Base-by-base conservation (phyloP, 306 rosid species). In the Coriaria nepalensis region DNA sequence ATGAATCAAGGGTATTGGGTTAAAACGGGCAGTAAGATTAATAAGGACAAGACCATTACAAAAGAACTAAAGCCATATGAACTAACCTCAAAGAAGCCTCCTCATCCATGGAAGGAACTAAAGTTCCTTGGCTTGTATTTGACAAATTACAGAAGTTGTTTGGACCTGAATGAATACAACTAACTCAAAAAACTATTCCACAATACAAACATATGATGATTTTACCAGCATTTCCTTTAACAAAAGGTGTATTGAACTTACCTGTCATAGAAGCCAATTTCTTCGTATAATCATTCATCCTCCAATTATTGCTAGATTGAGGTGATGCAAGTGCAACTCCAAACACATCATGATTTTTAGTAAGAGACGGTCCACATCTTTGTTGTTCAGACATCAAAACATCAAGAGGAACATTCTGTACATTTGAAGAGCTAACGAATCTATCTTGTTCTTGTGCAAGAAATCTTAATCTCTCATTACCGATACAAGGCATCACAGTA, bases 391-490 rank as follows among this genome's bases (percentile, higher is more conserved):
- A 48, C 29, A 57, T 43, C 45, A 72, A 66, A 52, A 69, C 43
- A 43, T 66, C 68, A 32, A 20, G 41, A 11, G 9, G 11, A 52
- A 54, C 38, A 49, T 69, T 68, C 40, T 64, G 73, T 37, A 55
- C 37, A 45, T 64, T 38, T 44, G 70, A 52, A 55, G 50, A 47
- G 51, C 47, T 62, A 54, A 38, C 20, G 33, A 49, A 50, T 68
- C 52, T 60, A 49, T 71, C 73, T 15, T 61, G 75, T 50, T 54
- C 62, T 62, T 56, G 15, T 33, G 77, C 62, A 57, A 63, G 73
- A 61, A 68, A 52, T 66, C 78, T 65, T 57, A 53, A 66, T 40
- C 64, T 74, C 67, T 77, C 84, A 63, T 81, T 69, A 40, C 50
- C 69, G 39, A 63, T 53, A 57, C 43, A 54, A 42, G 71, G 52